A percentile compares a stretch with the other conserved stretches of the same genome.
These are phyloP conservation scores for Emergomyces africanus DNA, from an alignment of 2,329 filamentous ascomycete genomes.

Conservation along the genomic window DNA sequence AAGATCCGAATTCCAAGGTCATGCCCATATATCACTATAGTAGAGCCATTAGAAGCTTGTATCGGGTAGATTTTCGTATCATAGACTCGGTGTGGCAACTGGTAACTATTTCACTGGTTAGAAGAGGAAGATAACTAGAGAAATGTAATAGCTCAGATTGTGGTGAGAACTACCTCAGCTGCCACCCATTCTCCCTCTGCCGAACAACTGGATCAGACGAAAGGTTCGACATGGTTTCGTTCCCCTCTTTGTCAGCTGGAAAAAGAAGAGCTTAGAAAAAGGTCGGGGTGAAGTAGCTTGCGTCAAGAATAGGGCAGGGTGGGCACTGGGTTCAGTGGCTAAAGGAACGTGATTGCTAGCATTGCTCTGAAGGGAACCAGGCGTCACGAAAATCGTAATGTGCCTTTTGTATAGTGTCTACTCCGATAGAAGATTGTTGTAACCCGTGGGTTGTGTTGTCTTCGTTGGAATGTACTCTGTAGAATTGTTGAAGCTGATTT, in stretches of 20 bases:
- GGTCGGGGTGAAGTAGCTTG: background rate
- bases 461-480: background rate
- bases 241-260: slow-evolving; percentile 1
- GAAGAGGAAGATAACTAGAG: background rate
- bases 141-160: background rate
- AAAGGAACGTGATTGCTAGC: background rate
- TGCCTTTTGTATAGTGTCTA: background rate
- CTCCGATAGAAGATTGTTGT: background rate
- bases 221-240: slow-evolving; percentile 21
- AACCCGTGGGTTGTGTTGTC: background rate
- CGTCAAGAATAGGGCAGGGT: background rate
- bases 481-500: background rate
- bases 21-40: slow-evolving; percentile 48
- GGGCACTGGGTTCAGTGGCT: background rate
- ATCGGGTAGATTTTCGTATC: slow-evolving; percentile 45
- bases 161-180: slow-evolving; percentile 25
- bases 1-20: slow-evolving; percentile 44
- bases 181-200: slow-evolving; percentile 27
- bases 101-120: slow-evolving; percentile 36
- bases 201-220: slow-evolving; percentile 26
- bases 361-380: background rate
- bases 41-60: slow-evolving; percentile 48
- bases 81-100: slow-evolving; percentile 46
- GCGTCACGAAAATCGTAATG: background rate
- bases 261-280: background rate